These are phyloP conservation scores for Coprinellus micaceus DNA, from an alignment of 768 basidiomycete species.

Conservation along the genomic window DNA sequence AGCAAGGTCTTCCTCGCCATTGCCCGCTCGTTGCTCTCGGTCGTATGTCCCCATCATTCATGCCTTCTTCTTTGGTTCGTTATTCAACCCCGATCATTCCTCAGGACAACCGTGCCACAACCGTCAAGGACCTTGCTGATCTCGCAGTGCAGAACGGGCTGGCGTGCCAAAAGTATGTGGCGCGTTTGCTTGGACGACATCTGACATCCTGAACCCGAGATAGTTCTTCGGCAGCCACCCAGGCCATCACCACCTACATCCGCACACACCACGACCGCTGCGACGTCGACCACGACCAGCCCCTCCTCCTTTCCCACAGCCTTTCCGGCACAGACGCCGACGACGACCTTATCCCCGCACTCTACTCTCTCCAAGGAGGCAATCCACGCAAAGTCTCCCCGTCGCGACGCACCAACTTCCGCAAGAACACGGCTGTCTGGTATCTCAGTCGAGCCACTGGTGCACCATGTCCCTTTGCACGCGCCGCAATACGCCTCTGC, in stretches of 20 bases:
- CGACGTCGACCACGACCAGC: conserved; percentile 66
- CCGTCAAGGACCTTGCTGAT: conserved; percentile 81
- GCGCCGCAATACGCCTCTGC: conserved; percentile 68
- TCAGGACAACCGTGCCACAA: conserved; percentile 80
- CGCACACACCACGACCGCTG: conserved; percentile 70
- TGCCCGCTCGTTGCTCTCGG: conserved; percentile 67
- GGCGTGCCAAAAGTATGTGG: conserved; percentile 66
- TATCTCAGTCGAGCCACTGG: conserved; percentile 75
- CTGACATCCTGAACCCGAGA: neutral
- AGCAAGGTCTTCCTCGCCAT: conserved; percentile 74
- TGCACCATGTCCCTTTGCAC: conserved; percentile 70
- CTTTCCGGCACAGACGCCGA: conserved; percentile 70
- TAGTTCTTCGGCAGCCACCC: conserved; percentile 74
- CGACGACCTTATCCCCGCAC: conserved; percentile 69
- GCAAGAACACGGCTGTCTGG: conserved; percentile 78
- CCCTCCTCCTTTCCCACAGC: conserved; percentile 67
- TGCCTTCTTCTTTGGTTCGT: conserved; percentile 13
- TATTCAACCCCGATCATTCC: conserved; percentile 14
- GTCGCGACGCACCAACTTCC: conserved; percentile 63
- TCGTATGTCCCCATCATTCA: conserved; percentile 43
- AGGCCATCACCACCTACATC: conserved; percentile 82
- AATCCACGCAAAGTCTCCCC: conserved; percentile 43
- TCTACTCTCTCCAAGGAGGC: conserved; percentile 68
- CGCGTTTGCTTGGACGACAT: conserved; percentile 3
- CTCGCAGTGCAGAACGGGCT: conserved; percentile 62